These are phyloP conservation scores for Karstenula rhodostoma DNA, from an alignment of 2,329 filamentous ascomycete species.

Conservation along the genomic window DNA sequence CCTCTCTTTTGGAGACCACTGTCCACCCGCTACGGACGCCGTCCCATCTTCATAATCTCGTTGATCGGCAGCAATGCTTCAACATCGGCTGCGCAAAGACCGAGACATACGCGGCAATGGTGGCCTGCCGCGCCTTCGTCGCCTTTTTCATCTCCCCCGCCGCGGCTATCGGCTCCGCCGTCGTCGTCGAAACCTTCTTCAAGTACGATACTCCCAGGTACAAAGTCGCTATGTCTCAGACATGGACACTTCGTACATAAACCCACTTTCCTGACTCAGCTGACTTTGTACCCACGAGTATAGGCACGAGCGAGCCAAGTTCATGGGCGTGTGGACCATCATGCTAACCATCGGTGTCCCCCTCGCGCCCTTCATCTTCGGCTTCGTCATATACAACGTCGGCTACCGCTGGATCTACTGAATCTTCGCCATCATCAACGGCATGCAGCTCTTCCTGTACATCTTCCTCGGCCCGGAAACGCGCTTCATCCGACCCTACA, in stretches of 20 bases:
- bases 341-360: constrained; percentile 61
- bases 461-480: constrained; percentile 61
- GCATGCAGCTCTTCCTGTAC: constrained; percentile 64
- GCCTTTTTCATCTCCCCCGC: constrained; percentile 66
- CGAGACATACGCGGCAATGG: constrained; percentile 59
- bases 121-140: constrained; percentile 60
- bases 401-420: constrained; percentile 68
- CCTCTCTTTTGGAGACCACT: constrained; percentile 67
- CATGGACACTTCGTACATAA: no score
- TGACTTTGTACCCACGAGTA: no score
- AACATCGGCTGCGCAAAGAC: constrained; percentile 64
- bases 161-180: constrained; percentile 62
- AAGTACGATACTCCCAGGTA: no score
- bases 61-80: constrained; percentile 56
- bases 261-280: no score
- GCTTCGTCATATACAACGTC: constrained; percentile 60
- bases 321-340: constrained; percentile 67
- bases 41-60: constrained; percentile 63
- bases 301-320: constrained; percentile 61
- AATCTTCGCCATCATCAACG: constrained; percentile 65
- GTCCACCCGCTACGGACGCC: constrained; percentile 62
- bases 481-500: constrained; percentile 57
- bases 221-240: no score
- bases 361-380: constrained; percentile 51
- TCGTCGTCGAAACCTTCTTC: constrained; percentile 67